These are phyloP conservation scores for Tricholomella constricta DNA, from an alignment of 768 basidiomycete species.

Conservation along the genomic window DNA sequence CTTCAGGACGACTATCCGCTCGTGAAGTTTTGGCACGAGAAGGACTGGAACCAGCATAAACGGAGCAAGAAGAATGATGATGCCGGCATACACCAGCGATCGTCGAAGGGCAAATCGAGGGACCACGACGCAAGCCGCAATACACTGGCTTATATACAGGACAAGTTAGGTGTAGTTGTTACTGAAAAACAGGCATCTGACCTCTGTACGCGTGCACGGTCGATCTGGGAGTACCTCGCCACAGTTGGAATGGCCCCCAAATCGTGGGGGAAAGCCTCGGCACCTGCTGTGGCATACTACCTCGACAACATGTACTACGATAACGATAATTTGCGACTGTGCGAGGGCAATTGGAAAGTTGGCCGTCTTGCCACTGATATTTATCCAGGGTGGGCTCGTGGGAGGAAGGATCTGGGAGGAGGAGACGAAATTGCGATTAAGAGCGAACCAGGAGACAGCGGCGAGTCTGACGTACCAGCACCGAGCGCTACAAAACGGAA, in stretches of 20 bases:
- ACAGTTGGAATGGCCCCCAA: constrained; percentile 2
- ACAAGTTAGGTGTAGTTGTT: neutral
- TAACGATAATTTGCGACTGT: constrained; percentile 8
- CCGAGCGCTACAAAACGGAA: no score
- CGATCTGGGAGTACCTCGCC: neutral
- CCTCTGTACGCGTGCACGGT: neutral
- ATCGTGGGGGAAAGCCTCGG: constrained; percentile 1
- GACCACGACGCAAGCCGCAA: neutral
- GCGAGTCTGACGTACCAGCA: no score
- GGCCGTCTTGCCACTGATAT: neutral
- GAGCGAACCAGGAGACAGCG: no score
- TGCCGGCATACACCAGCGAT: neutral
- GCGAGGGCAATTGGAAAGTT: constrained; percentile 16
- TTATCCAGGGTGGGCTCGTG: constrained; percentile 4
- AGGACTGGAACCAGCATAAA: neutral
- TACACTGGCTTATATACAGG: neutral
- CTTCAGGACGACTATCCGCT: neutral
- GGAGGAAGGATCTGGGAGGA: no score
- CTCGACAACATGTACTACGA: constrained; percentile 6
- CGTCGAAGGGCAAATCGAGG: neutral
- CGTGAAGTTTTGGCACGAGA: neutral
- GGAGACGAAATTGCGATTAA: no score
- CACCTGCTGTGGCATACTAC: neutral
- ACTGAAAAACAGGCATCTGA: neutral
- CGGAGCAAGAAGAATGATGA: neutral